Percentiles rank a stretch among this genome's conserved stretches.
Evolutionary conservation across 208 protist genomes (phyloP).

Genomic region (Leishmania braziliensis): DNA sequence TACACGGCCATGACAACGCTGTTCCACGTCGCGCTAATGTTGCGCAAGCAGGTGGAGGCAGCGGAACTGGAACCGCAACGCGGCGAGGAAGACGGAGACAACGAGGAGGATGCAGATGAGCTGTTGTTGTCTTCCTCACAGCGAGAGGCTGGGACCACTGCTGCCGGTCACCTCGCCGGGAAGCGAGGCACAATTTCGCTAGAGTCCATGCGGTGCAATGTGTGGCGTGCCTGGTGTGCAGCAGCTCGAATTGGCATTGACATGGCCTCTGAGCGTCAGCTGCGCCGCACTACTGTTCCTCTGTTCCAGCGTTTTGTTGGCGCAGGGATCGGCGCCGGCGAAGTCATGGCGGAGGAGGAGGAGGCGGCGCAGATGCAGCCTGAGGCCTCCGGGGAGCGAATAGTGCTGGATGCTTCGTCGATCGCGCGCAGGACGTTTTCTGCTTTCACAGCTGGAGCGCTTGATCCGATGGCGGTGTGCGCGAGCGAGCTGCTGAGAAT

Average conservation of each 20-base stretch:
- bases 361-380: background rate
- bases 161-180: background rate
- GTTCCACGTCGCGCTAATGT: constrained; percentile 53
- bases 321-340: background rate
- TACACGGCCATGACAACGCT: constrained; percentile 77
- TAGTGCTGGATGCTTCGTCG: background rate
- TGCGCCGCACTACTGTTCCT: constrained; percentile 24
- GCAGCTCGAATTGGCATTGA: constrained; percentile 33
- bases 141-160: background rate
- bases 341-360: constrained; percentile 11
- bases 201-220: constrained; percentile 13
- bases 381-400: background rate
- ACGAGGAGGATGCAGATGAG: constrained; percentile 8
- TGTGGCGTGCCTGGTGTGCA: constrained; percentile 28
- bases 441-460: constrained; percentile 63
- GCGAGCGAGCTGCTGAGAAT: constrained; percentile 46
- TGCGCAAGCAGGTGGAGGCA: constrained; percentile 27
- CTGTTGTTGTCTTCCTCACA: constrained; percentile 1
- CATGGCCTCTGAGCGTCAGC: constrained; percentile 1
- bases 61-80: constrained; percentile 4
- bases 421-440: constrained; percentile 15
- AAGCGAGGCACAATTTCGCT: background rate
- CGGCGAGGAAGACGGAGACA: constrained; percentile 5
- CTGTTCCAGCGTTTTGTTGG: constrained; percentile 10
- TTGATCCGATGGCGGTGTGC: constrained; percentile 64